These are phyloP conservation scores for Sporothrix dimorphospora DNA, from an alignment of 2,329 filamentous ascomycete species.

Conservation along the genomic window DNA sequence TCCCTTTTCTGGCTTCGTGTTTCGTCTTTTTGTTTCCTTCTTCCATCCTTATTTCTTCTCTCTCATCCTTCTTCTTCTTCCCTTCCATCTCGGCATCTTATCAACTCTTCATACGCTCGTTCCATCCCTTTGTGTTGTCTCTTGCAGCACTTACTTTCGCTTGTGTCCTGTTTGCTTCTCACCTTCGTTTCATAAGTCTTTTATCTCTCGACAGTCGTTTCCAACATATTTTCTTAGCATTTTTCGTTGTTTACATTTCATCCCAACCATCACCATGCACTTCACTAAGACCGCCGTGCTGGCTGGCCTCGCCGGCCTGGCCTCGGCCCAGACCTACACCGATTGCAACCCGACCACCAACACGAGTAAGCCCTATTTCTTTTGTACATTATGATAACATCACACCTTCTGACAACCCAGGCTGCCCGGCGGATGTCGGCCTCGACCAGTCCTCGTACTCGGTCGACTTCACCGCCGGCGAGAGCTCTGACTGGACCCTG, in stretches of 20 bases:
- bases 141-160: conserved; percentile 1
- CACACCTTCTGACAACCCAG: neutral
- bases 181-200: neutral
- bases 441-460: conserved; percentile 18
- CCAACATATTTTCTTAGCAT: neutral
- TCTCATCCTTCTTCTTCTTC: neutral
- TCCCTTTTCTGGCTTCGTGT: neutral
- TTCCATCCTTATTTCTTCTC: neutral
- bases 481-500: conserved; percentile 25
- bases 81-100: neutral
- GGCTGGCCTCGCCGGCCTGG: conserved; percentile 13
- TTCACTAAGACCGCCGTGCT: conserved; percentile 15
- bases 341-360: conserved; percentile 22
- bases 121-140: neutral
- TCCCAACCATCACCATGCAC: neutral
- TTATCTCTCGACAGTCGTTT: neutral
- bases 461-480: conserved; percentile 31
- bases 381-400: neutral
- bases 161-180: neutral
- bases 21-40: neutral
- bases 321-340: conserved; percentile 24
- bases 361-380: neutral
- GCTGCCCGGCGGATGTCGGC: neutral
- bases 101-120: conserved; percentile 4
- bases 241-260: neutral